A percentile compares a stretch with the other conserved stretches of the same genome.
These are phyloP conservation scores for Boletus mariae DNA, from an alignment of 1,284 basidiomycete species.

Conservation along the genomic window DNA sequence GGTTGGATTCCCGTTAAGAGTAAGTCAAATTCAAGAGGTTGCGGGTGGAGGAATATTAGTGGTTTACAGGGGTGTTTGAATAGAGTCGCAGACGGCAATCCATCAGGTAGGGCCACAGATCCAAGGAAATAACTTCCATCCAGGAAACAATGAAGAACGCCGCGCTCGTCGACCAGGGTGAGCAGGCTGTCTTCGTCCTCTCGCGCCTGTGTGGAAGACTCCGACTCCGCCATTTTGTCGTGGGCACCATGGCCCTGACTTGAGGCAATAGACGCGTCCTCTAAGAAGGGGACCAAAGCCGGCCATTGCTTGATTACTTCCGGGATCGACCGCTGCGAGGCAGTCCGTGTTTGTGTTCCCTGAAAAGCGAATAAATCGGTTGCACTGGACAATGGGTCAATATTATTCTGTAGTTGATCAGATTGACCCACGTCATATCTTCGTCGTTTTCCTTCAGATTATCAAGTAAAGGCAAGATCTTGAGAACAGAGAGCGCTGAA, in stretches of 20 bases:
- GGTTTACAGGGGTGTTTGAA: slow-evolving; percentile 48
- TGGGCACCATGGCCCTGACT: slow-evolving; percentile 32
- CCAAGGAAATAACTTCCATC: slow-evolving; percentile 83
- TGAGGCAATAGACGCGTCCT: slow-evolving; percentile 56
- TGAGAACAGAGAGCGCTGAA: slow-evolving; percentile 67
- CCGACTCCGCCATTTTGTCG: slow-evolving; percentile 19
- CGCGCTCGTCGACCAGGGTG: slow-evolving; percentile 52
- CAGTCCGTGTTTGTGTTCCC: slow-evolving; percentile 51
- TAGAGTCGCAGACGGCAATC: slow-evolving; percentile 40
- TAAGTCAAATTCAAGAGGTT: slow-evolving; percentile 24
- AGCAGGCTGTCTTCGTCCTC: slow-evolving; percentile 62
- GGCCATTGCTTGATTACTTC: slow-evolving; percentile 65
- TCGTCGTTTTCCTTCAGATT: slow-evolving; percentile 59
- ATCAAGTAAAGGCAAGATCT: slow-evolving; percentile 66
- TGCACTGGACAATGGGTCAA: slow-evolving; percentile 43
- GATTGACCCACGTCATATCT: slow-evolving; percentile 51
- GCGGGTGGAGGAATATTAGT: slow-evolving; percentile 47
- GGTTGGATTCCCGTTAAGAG: slow-evolving; percentile 43
- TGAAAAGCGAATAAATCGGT: slow-evolving; percentile 77
- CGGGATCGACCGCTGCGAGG: slow-evolving; percentile 46
- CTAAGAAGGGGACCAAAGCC: slow-evolving; percentile 50
- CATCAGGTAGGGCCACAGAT: slow-evolving; percentile 38
- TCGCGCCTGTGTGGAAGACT: slow-evolving; percentile 13
- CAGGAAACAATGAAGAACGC: slow-evolving; percentile 60
- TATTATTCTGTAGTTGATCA: background rate